A percentile compares a stretch with the other conserved stretches of the same genome.
These are phyloP conservation scores for Phytophthora podocarpi DNA, from an alignment of 352 stramenopile genomes.

Conservation along the genomic window DNA sequence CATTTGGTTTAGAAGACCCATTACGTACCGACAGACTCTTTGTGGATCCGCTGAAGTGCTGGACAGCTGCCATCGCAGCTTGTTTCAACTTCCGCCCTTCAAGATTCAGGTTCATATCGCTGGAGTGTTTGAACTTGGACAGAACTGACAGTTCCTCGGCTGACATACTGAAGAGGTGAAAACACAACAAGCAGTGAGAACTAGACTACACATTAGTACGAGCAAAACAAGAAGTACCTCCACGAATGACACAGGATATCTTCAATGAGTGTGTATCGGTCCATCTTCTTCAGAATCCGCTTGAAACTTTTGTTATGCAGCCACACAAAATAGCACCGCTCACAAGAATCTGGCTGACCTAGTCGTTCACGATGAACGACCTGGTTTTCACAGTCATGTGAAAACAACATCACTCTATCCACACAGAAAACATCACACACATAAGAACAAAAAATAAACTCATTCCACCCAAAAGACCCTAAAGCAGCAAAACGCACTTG, in stretches of 20 bases:
- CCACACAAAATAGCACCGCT: slow-evolving; percentile 62
- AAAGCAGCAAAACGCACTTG: slow-evolving; percentile 39
- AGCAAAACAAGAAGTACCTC: slow-evolving; percentile 38
- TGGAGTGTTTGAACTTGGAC: slow-evolving; percentile 72
- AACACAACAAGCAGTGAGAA: neutral
- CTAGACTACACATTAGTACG: neutral
- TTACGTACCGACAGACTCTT: slow-evolving; percentile 5
- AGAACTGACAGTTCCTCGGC: slow-evolving; percentile 48
- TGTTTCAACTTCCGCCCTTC: slow-evolving; percentile 67
- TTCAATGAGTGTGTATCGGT: slow-evolving; percentile 64
- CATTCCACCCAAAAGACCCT: neutral
- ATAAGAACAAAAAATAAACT: neutral
- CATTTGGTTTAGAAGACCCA: neutral
- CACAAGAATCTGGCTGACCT: slow-evolving; percentile 54
- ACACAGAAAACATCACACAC: slow-evolving; percentile 3
- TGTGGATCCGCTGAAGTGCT: slow-evolving; percentile 32
- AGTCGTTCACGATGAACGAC: slow-evolving; percentile 53
- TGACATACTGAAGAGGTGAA: slow-evolving; percentile 35
- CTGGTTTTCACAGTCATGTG: slow-evolving; percentile 70
- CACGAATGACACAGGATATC: slow-evolving; percentile 61
- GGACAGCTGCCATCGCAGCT: slow-evolving; percentile 53
- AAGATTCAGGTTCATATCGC: slow-evolving; percentile 58
- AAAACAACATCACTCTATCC: slow-evolving; percentile 66
- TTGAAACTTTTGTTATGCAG: slow-evolving; percentile 72
- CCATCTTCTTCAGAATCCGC: slow-evolving; percentile 73